Evolutionary conservation across 495 filamentous ascomycete species (phyloP), one percentile per base, ranked within the genome.

Genomic region (Aspergillus carlsbadensis): DNA sequence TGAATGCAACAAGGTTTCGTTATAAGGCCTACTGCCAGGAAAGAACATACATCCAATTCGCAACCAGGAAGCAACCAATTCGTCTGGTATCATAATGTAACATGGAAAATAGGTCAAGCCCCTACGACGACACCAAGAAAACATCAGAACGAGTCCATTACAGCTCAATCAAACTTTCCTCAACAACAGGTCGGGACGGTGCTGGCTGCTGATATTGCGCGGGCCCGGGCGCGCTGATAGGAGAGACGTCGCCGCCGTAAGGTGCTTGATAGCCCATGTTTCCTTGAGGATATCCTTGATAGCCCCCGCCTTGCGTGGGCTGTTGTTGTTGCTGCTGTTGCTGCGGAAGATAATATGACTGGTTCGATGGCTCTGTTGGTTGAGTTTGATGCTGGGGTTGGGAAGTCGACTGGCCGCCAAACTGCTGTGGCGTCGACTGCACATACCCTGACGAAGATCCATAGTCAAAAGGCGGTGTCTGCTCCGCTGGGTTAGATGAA

Each of bases 161-260:
- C 52, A 82, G 69, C 61, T 98, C 93, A 72, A 98, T 98, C 70
- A 98, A 74, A 63, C 88, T 92, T 72, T 98, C 93, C 71, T 98
- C 93, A 54, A 90, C 78, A 26, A 55, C 71, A 13, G 83, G 81
- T 10, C 83, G 78, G 52, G 84, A 77, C 15, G 72, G 69, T 31
- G 72, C 41, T 18, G 72, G 66, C 49, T 74, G 67, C 58, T 71
- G 69, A 34, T 66, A 70, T 52, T 76, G 76, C 54, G 81, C 78
- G 83, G 84, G 29, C 84, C 84, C 48, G 80, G 88, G 91, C 87
- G 36, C 83, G 69, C 60, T 85, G 81, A 56, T 36, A 13, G 60
- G 58, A 34, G 61, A 59, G 5, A 57, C 61, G 20, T 63, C 56
- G 20, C 46, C 48, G 3, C 75, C 77, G 61, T 88, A 90, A 10